Evolutionary conservation across 495 filamentous ascomycete genomes (phyloP), one percentile per base, ranked within the genome.

Genomic region (Xylaria acuta): DNA sequence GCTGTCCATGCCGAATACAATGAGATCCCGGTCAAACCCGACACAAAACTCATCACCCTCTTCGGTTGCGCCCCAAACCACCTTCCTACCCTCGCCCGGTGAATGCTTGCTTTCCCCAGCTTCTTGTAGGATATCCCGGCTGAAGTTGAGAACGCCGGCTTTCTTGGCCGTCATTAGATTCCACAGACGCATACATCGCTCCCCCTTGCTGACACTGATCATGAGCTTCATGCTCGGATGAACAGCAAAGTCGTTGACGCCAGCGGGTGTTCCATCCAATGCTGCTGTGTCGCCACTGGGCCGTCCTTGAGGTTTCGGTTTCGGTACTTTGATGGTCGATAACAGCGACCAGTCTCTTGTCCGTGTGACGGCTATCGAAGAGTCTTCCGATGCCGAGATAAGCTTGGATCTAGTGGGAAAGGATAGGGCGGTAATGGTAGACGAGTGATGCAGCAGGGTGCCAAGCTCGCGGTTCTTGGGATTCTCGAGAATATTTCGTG

Each of bases 191-290:
- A 99, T 94, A 75, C 90, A 94, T 66, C 89, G 88, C 84, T 98
- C 97, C 51, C 94, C 94, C 72, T 90, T 92, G 36, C 92, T 90
- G 5, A 98, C 94, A 75, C 89, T 94, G 59, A 99, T 86, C 90
- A 97, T 96, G 66, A 99, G 87, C 84, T 98, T 98, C 88, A 94
- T 93, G 81, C 92, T 94, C 4, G 96, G 97, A 76, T 99, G 97
- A 5, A 98, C 90, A 14, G 97, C 94, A 83, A 98, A 94, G 78
- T 94, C 94, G 76, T 97, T 98, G 58, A 99, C 88, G 16, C 96
- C 96, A n/a, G 90, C 86, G 3, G 95, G 94, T n/a, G 90, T 88
- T 16, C 89, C 93, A 14, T 93, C 96, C n/a, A 89, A 84, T 18
- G 89, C 90, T 1, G 94, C 94, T 7, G 96, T 98, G 78, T 98